Evolutionary conservation across 257 asterid genomes (phyloP).

Genomic region (Capsicum baccatum): DNA sequence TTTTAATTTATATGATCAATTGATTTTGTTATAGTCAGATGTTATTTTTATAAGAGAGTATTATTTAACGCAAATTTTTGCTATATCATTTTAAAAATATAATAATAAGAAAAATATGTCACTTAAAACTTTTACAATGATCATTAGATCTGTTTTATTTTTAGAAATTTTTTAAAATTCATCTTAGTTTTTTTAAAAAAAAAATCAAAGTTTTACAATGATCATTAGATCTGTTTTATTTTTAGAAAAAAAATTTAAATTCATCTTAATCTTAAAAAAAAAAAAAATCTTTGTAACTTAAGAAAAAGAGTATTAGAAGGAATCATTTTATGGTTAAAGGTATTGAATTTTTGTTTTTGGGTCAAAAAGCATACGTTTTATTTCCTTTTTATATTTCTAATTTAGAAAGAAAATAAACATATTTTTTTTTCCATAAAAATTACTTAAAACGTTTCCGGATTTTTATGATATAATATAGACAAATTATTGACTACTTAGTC

Average conservation of each 20-base stretch:
- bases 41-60: too few relatives aligned
- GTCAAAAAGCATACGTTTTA: not conserved
- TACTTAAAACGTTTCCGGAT: slow-evolving; percentile 4
- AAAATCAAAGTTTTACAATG: not conserved
- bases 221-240: not conserved
- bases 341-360: not conserved
- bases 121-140: not conserved
- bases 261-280: not conserved
- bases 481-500: not conserved
- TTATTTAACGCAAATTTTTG: not conserved
- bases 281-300: not conserved
- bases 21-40: too few relatives aligned
- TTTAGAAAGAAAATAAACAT: not conserved
- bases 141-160: not conserved
- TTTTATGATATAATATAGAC: slow-evolving; percentile 27
- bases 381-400: not conserved
- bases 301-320: not conserved
- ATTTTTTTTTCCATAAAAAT: slow-evolving; percentile 3
- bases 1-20: too few relatives aligned
- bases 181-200: not conserved
- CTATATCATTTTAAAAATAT: not conserved
- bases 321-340: slow-evolving; percentile 26
- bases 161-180: not conserved
- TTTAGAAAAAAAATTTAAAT: not conserved
- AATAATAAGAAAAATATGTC: not conserved